Percentiles rank a stretch among this genome's conserved stretches.
phyloP scores from a whole-genome alignment of 1,284 basidiomycete genomes.

The Termitomyces sp. region DNA sequence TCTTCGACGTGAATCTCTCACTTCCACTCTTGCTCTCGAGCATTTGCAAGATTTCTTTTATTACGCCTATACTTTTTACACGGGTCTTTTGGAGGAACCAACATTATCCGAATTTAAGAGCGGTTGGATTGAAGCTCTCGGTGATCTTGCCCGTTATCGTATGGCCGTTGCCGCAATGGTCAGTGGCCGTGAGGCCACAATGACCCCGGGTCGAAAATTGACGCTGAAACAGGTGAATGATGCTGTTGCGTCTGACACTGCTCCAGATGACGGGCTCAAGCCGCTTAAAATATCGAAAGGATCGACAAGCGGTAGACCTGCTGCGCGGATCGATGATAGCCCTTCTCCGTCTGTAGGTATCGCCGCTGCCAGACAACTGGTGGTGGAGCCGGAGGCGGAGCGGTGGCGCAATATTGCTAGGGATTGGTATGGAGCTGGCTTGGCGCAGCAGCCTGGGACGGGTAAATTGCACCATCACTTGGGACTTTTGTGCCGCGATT shows the following conservation, averaged over 20 bases:
- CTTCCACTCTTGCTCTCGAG: conserved; percentile 60
- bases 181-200: conserved; percentile 25
- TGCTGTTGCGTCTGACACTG: conserved; percentile 27
- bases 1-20: conserved; percentile 75
- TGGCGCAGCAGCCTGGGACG: conserved; percentile 85
- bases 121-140: conserved; percentile 94
- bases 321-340: conserved; percentile 59
- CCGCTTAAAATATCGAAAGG: conserved; percentile 9
- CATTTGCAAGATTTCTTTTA: conserved; percentile 90
- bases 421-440: conserved; percentile 89
- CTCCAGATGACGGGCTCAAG: conserved; percentile 7
- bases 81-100: conserved; percentile 82
- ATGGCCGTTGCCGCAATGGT: conserved; percentile 86
- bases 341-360: conserved; percentile 79
- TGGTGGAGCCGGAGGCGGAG: conserved; percentile 88
- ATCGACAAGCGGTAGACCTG: conserved; percentile 47
- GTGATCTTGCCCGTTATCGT: conserved; percentile 90
- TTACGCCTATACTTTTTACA: conserved; percentile 93
- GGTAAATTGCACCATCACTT: conserved; percentile 94
- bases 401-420: conserved; percentile 86
- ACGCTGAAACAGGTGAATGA: conserved; percentile 44
- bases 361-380: conserved; percentile 81
- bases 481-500: conserved; percentile 82
- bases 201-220: conserved; percentile 25
- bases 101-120: conserved; percentile 67